These are phyloP conservation scores for Epichloe aotearoae DNA, from an alignment of 2,329 filamentous ascomycete genomes.

Conservation along the genomic window DNA sequence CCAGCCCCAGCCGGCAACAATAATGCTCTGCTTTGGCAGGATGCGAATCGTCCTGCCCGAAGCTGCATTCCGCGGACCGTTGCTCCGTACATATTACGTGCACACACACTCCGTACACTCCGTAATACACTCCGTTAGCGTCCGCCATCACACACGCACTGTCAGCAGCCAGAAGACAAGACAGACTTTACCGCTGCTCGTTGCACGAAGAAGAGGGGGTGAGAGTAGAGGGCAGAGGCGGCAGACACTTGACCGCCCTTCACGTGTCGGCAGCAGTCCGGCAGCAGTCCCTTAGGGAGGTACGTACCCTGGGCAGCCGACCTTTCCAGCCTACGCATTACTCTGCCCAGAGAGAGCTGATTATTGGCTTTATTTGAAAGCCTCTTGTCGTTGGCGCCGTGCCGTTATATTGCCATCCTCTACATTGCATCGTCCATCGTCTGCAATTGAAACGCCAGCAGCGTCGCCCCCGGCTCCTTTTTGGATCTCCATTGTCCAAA, in stretches of 20 bases:
- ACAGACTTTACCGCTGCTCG: too few species aligned
- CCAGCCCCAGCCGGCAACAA: neutral
- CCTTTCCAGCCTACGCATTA: neutral
- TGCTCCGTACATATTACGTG: too few species aligned
- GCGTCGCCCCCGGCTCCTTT: neutral
- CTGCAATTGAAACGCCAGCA: neutral
- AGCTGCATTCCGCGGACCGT: too few species aligned
- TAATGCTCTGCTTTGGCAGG: neutral
- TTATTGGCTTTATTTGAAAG: neutral
- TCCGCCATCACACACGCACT: too few species aligned
- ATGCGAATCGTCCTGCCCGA: too few species aligned
- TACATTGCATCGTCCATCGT: constrained; percentile 3
- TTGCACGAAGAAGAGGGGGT: too few species aligned
- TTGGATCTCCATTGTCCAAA: neutral
- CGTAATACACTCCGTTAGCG: too few species aligned
- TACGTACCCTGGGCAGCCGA: neutral
- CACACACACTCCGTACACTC: too few species aligned
- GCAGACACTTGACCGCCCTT: constrained; percentile 2
- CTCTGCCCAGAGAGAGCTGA: neutral
- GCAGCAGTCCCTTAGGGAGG: too few species aligned
- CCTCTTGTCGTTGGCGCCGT: neutral
- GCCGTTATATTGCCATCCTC: neutral
- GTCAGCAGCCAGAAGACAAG: too few species aligned
- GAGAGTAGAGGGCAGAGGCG: too few species aligned
- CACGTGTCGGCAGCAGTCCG: neutral